A percentile compares a stretch with the other conserved stretches of the same genome.
phyloP scores from a whole-genome alignment of 768 basidiomycete genomes.

The Podaxis sp. region DNA sequence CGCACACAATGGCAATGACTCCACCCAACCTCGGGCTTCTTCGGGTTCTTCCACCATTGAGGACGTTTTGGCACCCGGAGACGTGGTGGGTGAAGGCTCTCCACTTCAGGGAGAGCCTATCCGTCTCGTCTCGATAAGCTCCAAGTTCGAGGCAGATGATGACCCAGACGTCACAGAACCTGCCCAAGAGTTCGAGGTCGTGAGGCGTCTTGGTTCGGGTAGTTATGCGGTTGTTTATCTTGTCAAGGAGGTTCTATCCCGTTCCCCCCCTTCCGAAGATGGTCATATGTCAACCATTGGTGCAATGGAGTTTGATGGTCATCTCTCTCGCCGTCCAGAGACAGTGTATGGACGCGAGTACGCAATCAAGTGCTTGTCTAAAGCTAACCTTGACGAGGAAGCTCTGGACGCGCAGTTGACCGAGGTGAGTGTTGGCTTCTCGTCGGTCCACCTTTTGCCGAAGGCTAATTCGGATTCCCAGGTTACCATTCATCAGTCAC shows the following conservation, averaged over 20 bases:
- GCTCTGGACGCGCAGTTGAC: slow-evolving; percentile 85
- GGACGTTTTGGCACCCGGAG: slow-evolving; percentile 69
- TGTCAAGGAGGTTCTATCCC: slow-evolving; percentile 66
- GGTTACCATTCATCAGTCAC: slow-evolving; percentile 93
- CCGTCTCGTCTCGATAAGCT: slow-evolving; percentile 47
- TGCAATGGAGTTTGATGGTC: slow-evolving; percentile 48
- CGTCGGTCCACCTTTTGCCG: slow-evolving; percentile 8
- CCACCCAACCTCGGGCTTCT: slow-evolving; percentile 27
- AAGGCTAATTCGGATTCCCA: slow-evolving; percentile 24
- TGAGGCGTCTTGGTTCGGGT: slow-evolving; percentile 81
- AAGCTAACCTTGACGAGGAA: slow-evolving; percentile 87
- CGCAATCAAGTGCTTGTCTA: slow-evolving; percentile 96
- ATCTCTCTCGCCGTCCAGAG: slow-evolving; percentile 25
- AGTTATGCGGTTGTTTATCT: slow-evolving; percentile 94
- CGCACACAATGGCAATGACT: slow-evolving; percentile 21
- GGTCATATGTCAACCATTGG: slow-evolving; percentile 55
- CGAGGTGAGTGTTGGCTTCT: slow-evolving; percentile 51
- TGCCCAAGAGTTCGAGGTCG: slow-evolving; percentile 75
- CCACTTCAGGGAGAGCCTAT: slow-evolving; percentile 64
- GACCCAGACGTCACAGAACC: slow-evolving; percentile 38
- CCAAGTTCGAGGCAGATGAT: slow-evolving; percentile 27
- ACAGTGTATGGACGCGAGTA: slow-evolving; percentile 72
- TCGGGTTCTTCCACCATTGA: slow-evolving; percentile 41
- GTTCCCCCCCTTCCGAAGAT: slow-evolving; percentile 45
- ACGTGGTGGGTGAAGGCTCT: slow-evolving; percentile 66